Conservation (phyloP, 768 basidiomycete genomes). For the Calocybe cyanea region DNA sequence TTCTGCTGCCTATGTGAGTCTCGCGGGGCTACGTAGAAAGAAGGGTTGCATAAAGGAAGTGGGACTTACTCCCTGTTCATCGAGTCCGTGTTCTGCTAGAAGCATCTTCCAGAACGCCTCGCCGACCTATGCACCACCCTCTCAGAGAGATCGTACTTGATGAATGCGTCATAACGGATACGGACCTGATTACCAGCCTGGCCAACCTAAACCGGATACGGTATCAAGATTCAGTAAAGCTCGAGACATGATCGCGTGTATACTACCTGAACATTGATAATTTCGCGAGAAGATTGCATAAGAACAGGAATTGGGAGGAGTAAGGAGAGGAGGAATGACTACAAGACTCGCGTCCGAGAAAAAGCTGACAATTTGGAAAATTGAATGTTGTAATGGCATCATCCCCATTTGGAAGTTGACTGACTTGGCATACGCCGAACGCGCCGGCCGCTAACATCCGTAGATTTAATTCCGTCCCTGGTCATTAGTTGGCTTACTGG, state of each 20-base stretch:
- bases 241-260: conserved; percentile 6
- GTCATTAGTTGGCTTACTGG: no score
- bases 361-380: conserved; percentile 5
- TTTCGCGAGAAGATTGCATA: conserved; percentile 52
- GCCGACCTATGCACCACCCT: conserved; percentile 46
- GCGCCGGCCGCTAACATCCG: no score
- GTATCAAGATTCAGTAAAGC: background rate
- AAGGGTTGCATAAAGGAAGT: conserved; percentile 8
- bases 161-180: conserved; percentile 37
- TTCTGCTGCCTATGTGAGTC: conserved; percentile 31
- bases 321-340: conserved; percentile 2
- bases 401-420: conserved; percentile 1
- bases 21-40: background rate
- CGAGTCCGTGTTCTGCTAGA: conserved; percentile 81
- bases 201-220: conserved; percentile 46
- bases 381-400: conserved; percentile 5
- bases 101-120: conserved; percentile 89
- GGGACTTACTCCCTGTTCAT: conserved; percentile 57
- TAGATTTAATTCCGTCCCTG: no score
- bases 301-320: conserved; percentile 1
- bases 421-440: background rate
- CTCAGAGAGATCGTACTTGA: conserved; percentile 38
- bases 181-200: conserved; percentile 58
- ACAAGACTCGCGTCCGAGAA: conserved; percentile 6
- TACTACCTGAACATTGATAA: conserved; percentile 73